Base-by-base conservation (phyloP, 805 yeast species). In the Monosporozyma aerobia region DNA sequence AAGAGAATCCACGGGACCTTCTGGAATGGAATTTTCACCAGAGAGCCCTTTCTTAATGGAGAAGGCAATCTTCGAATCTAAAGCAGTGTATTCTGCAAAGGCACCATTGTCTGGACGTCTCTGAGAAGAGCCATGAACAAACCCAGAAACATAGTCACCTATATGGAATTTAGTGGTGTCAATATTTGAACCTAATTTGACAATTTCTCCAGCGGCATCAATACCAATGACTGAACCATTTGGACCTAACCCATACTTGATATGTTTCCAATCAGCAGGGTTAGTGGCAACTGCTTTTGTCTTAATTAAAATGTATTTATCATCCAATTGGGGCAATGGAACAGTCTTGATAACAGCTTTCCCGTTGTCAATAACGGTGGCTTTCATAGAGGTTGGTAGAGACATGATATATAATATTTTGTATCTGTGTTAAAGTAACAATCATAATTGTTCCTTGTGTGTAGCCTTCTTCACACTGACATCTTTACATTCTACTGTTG, bases 251-350 rank as follows among this genome's bases (percentile, higher is more conserved):
- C 69, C 59, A 49, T 52, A 63, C 3, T 59, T 72, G 46, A 74
- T 63, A 59, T 81, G 85, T 59, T 82, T 81, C 83, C 84, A 82
- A 61, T 84, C 90, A 8, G 84, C 77, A 44, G 88, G 89, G 61
- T 83, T 84, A 33, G 75, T 73, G 3, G 84, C 87, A 50, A 67
- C 76, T 5, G 85, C 79, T 22, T 65, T 62, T 2, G 78, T 72
- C 61, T 78, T 75, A 50, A 84, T 65, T 14, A 82, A 65, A 5
- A 82, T 58, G 16, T 27, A 53, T 6, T 53, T 57, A 6, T 57
- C 59, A 54, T 74, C 69, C 32, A 75, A 67, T 25, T 57, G 60
- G 23, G 75, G 73, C 3, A 69, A 56, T 9, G 70, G 64, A 10
- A 69, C 59, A 5, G 60, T 64, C 49, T 65, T 56, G 9, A 61